phyloP scores from a whole-genome alignment of 2,329 filamentous ascomycete species.

The Metarhizium rileyi region DNA sequence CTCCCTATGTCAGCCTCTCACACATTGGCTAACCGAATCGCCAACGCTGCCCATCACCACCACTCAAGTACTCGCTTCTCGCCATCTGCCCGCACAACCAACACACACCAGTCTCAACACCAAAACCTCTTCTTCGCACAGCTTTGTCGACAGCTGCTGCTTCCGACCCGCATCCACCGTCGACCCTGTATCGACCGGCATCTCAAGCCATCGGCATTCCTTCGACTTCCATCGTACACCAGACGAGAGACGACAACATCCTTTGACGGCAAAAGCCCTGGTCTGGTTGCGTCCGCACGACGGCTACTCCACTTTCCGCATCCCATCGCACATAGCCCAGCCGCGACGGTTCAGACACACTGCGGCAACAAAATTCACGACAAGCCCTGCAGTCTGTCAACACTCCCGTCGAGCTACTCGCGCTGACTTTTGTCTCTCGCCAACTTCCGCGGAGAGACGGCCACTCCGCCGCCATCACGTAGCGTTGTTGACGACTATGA shows the following conservation, averaged over 20 bases:
- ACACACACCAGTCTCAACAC: neutral
- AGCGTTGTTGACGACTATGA: slow-evolving; percentile 13
- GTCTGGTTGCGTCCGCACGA: neutral
- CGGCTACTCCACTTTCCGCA: neutral
- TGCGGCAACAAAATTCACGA: neutral
- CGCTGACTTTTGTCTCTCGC: neutral
- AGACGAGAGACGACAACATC: too few relatives aligned
- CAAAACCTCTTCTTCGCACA: neutral
- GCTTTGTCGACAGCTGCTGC: neutral
- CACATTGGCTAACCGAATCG: slow-evolving; percentile 1
- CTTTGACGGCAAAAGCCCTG: neutral
- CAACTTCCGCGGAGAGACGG: too few relatives aligned
- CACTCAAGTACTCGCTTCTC: neutral
- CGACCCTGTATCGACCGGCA: neutral
- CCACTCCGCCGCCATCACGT: neutral
- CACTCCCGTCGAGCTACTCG: neutral
- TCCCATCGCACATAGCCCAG: neutral
- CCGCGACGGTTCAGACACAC: neutral
- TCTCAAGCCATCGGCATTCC: too few relatives aligned
- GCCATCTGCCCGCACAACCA: neutral
- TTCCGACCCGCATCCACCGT: neutral
- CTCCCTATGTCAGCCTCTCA: neutral
- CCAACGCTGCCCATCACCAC: neutral
- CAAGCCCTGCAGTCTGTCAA: neutral
- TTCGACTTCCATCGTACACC: too few relatives aligned